Evolutionary conservation across 805 yeast species (phyloP).

Genomic region (Candida pini): DNA sequence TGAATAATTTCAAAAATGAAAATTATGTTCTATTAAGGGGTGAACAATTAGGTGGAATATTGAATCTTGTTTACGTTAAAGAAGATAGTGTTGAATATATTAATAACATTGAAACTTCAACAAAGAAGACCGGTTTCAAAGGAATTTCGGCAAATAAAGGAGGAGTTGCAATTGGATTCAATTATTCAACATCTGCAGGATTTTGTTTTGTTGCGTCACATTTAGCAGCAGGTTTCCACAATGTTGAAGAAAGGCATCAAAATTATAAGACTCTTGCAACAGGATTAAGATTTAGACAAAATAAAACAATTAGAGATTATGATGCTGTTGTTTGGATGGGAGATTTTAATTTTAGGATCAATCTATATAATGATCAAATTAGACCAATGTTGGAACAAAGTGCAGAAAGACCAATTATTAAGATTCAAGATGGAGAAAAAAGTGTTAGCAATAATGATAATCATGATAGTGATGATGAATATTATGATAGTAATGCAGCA

Average conservation of each 20-base stretch:
- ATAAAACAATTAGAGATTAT: slow-evolving; percentile 61
- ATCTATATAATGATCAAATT: slow-evolving; percentile 66
- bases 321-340: slow-evolving; percentile 89
- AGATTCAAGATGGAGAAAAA: slow-evolving; percentile 9
- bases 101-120: slow-evolving; percentile 59
- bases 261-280: slow-evolving; percentile 77
- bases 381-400: slow-evolving; percentile 29
- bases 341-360: slow-evolving; percentile 84
- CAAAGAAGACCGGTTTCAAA: slow-evolving; percentile 89
- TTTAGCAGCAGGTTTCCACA: slow-evolving; percentile 87
- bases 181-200: slow-evolving; percentile 48
- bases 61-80: slow-evolving; percentile 62
- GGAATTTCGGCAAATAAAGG: slow-evolving; percentile 74
- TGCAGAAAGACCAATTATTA: background rate
- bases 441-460: background rate
- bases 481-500: background rate
- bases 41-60: slow-evolving; percentile 83
- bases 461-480: background rate
- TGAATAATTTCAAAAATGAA: slow-evolving; percentile 34
- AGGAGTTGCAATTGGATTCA: slow-evolving; percentile 51
- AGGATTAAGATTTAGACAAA: slow-evolving; percentile 59
- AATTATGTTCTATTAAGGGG: slow-evolving; percentile 51
- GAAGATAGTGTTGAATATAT: slow-evolving; percentile 47
- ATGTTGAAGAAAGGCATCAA: slow-evolving; percentile 76
- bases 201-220: slow-evolving; percentile 82